These are phyloP conservation scores for Oryza glaberrima DNA, from an alignment of 176 grass and related monocot species.

Conservation along the genomic window DNA sequence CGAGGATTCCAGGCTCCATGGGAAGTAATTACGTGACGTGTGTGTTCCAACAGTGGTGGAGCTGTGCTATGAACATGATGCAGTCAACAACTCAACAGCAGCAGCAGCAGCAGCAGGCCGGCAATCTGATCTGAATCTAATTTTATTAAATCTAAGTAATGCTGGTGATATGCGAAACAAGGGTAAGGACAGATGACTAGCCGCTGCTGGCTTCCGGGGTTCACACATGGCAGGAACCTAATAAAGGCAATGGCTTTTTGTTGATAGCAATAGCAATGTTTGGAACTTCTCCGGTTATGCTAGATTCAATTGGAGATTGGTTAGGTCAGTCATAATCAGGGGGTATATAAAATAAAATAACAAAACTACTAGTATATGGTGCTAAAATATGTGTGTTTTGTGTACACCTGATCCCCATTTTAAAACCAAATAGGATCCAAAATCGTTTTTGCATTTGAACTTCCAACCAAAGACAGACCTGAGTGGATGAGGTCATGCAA, in stretches of 20 bases:
- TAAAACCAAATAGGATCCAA: neutral
- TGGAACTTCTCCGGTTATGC: neutral
- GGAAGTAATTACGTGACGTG: neutral
- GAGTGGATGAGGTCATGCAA: neutral
- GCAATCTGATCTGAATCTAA: neutral
- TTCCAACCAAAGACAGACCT: neutral
- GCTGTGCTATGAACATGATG: neutral
- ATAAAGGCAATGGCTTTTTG: conserved; percentile 28
- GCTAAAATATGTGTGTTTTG: neutral
- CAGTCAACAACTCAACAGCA: neutral
- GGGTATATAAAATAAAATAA: neutral
- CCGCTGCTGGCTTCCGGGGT: neutral
- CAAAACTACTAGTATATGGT: no score
- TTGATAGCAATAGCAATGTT: conserved; percentile 17
- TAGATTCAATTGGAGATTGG: neutral
- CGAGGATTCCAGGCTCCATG: neutral
- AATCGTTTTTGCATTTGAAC: neutral
- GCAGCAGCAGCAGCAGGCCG: neutral
- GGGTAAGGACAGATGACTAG: neutral
- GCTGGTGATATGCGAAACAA: neutral
- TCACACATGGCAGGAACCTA: conserved; percentile 39
- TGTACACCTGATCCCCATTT: neutral
- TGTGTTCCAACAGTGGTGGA: neutral
- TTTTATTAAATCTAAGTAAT: neutral
- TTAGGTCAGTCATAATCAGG: neutral